A percentile compares a stretch with the other conserved stretches of the same genome.
These are phyloP conservation scores for Sicyos edulis DNA, from an alignment of 306 rosid genomes.

Conservation along the genomic window DNA sequence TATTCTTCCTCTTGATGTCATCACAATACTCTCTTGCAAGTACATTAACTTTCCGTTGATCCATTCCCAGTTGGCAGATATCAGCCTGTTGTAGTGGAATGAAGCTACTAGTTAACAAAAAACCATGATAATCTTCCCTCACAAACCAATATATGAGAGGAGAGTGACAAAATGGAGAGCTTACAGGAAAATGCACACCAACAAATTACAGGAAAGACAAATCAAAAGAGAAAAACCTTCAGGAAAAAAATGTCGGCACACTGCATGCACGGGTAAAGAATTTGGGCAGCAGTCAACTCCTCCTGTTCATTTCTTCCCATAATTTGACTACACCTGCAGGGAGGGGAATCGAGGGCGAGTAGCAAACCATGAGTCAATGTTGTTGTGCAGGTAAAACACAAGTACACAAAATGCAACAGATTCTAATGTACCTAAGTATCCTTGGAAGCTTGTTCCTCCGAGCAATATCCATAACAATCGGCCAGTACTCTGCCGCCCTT, in stretches of 20 bases:
- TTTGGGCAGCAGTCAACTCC: slow-evolving; percentile 76
- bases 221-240: slow-evolving; percentile 34
- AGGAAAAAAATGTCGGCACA: slow-evolving; percentile 91
- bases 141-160: neutral
- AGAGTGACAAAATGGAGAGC: neutral
- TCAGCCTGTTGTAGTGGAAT: slow-evolving; percentile 49
- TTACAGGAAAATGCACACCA: slow-evolving; percentile 5
- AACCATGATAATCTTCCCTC: neutral
- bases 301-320: slow-evolving; percentile 78
- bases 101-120: slow-evolving; percentile 4
- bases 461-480: slow-evolving; percentile 82
- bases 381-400: neutral
- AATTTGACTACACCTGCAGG: slow-evolving; percentile 69
- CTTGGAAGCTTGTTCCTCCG: slow-evolving; percentile 61
- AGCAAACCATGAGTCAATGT: neutral
- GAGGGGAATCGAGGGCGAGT: neutral
- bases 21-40: slow-evolving; percentile 89
- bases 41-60: slow-evolving; percentile 79
- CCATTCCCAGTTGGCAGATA: slow-evolving; percentile 96
- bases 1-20: slow-evolving; percentile 78
- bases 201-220: neutral
- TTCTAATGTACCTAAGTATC: slow-evolving; percentile 51
- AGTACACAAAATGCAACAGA: neutral
- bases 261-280: slow-evolving; percentile 91
- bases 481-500: slow-evolving; percentile 73